A percentile compares a stretch with the other conserved stretches of the same genome.
Conservation (phyloP, 257 asterid genomes). For the Vinca minor region DNA sequence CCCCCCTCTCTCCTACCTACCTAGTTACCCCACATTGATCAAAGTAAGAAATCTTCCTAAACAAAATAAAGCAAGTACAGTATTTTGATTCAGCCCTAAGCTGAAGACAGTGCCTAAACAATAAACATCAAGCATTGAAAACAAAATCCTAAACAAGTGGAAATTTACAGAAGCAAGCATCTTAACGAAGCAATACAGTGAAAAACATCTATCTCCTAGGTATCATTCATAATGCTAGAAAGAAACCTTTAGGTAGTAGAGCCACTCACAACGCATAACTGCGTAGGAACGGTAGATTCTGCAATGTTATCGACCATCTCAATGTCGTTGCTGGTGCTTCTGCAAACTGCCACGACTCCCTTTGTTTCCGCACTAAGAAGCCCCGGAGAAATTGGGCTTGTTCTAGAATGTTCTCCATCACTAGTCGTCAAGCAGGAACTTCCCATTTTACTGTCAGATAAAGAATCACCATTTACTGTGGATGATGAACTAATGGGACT, state of each 20-base stretch:
- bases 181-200: conserved; percentile 2
- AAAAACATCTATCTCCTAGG: conserved; percentile 14
- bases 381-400: conserved; percentile 18
- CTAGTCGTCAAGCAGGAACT: conserved; percentile 50
- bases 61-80: conserved; percentile 30
- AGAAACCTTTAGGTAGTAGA: conserved; percentile 15
- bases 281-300: conserved; percentile 23
- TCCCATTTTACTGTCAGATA: conserved; percentile 40
- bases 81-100: conserved; percentile 53
- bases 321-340: conserved; percentile 15
- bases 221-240: conserved; percentile 6
- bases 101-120: conserved; percentile 48
- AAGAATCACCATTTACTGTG: conserved; percentile 34
- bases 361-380: conserved; percentile 11
- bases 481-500: conserved; percentile 41
- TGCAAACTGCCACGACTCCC: conserved; percentile 9
- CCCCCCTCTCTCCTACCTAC: neutral
- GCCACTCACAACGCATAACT: conserved; percentile 12
- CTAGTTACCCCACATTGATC: conserved; percentile 5
- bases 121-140: conserved; percentile 27
- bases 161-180: conserved; percentile 43
- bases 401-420: conserved; percentile 54
- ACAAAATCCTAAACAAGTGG: conserved; percentile 26
- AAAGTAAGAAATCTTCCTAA: conserved; percentile 28
- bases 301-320: conserved; percentile 23